Evolutionary conservation across 192 early-diverging fungal genomes (phyloP), one percentile per base, ranked within the genome.

Genomic region (Mortierella hygrophila): DNA sequence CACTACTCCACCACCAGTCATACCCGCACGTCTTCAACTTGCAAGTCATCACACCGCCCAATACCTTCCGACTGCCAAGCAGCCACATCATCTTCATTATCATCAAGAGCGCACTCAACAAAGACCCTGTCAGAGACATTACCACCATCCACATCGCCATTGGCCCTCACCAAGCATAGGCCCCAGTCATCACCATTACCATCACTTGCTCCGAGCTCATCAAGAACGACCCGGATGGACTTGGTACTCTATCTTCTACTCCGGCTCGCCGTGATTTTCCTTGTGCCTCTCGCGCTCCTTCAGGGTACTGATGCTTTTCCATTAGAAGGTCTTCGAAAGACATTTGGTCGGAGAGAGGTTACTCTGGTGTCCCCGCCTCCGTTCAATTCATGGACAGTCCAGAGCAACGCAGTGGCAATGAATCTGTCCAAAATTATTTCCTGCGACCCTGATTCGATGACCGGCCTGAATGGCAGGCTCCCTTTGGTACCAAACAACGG

Each of bases 371-470:
- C 63, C 3, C 21, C 42, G 11, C 41, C 49, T n/a, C 18, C 35
- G 0, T 65, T 65, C 26, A 65, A 65, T 65, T 29, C 26, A 0
- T 32, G 40, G 42, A 29, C 44, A 8, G 70, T 26, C 40, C 47
- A n/a, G 35, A 37, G 15, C 18, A 72, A 80, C 38, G 32, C 69
- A 13, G 32, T 69, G 3, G 83, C 84, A 6, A 86, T 86, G 75
- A 81, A 86, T 38, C 70, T 81, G 21, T 81, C 84, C n/a, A 86
- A 68, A 37, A 46, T 86, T 41, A 63, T 75, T 16, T 0, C 38
- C 16, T 86, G 84, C 42, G 75, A 80, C 35, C 35, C 78, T 18
- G 23, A 4, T 38, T 70, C 75, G 4, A 81, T 81, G 84, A 81
- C 79, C 11, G 84, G 79, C 20, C 26, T 70, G 41, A 81, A 78